Base-by-base conservation (phyloP, 164 flowering plant species). In the Annona squamosa region DNA sequence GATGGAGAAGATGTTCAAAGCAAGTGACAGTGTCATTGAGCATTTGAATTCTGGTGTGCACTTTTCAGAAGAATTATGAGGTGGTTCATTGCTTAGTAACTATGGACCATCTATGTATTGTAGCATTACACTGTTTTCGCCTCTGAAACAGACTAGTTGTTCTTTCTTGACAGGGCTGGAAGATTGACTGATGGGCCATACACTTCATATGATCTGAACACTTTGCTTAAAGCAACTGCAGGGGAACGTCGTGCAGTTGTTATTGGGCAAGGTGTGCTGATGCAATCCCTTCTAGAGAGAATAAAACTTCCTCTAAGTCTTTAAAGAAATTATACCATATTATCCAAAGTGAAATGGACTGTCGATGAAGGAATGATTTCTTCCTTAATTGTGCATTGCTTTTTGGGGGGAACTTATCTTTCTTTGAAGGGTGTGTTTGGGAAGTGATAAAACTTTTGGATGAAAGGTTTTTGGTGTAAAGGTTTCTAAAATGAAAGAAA, bases 141-240 rank as follows among this genome's bases (percentile, higher is more conserved):
- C 37, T 26, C 73, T 68, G 46, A 65, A 42, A n/a, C 37, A n/a
- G 45, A 44, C 26, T 3, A 37, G 67, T 73, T 52, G 5, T 61
- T 19, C 43, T 52, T 67, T 65, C 46, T 44, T 76, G 62, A 45
- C 81, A 95, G 99, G 83, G 56, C 98, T 66, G 99, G 98, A 72
- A 91, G 99, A 84, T 79, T 95, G 81, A 95, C 99, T 12, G 99
- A 95, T 85, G 99, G 99, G 73, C 99, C 99, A 68, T 95, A 95
- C 87, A 95, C 99, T 64, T 93, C 98, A 65, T 95, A 95, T 83
- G 99, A 95, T 84, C 84, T 95, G 48, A 95, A 95, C 79, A 92
- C 98, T 71, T 80, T 95, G 81, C 92, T 95, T 68, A 85, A 89
- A 85, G 99, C 99, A 67, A 93, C 99, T 52, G 98, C 94, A 63